A percentile compares a stretch with the other conserved stretches of the same genome.
These are phyloP conservation scores for Xylaria sp. DNA, from an alignment of 2,329 filamentous ascomycete genomes.

Conservation along the genomic window DNA sequence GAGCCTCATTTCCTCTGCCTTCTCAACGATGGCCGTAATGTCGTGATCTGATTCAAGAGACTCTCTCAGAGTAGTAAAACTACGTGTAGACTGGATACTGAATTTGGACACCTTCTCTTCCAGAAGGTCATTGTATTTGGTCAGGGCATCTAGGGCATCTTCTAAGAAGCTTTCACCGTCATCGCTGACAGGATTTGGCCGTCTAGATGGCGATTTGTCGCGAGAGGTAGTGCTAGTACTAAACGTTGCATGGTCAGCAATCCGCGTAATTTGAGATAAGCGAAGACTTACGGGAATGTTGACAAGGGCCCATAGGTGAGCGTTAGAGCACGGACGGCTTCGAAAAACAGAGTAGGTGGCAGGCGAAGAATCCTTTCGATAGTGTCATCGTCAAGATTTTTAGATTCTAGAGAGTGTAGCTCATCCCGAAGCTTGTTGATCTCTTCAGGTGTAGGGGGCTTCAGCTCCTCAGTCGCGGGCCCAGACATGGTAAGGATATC, in stretches of 20 bases:
- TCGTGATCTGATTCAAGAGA: conserved; percentile 9
- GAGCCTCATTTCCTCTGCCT: not conserved
- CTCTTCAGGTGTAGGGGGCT: conserved; percentile 16
- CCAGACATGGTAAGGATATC: conserved; percentile 19
- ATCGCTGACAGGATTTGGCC: conserved; percentile 17
- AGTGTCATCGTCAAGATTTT: not conserved
- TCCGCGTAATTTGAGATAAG: not conserved
- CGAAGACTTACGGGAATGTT: conserved; percentile 27
- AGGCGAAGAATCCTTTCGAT: conserved; percentile 28
- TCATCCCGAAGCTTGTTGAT: conserved; percentile 30
- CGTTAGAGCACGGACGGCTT: conserved; percentile 10
- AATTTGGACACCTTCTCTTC: conserved; percentile 36
- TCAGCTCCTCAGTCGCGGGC: conserved; percentile 1
- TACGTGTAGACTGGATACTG: conserved; percentile 26
- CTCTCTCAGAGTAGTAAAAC: conserved; percentile 26
- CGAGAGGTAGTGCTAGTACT: not conserved
- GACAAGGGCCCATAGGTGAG: conserved; percentile 26
- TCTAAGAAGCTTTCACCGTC: conserved; percentile 25
- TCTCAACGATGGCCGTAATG: conserved; percentile 3
- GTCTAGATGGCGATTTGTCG: conserved; percentile 2
- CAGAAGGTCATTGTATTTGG: conserved; percentile 35
- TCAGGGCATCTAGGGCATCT: conserved; percentile 17
- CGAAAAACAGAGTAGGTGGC: conserved; percentile 22
- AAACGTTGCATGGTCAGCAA: conserved; percentile 10
- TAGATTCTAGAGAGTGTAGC: conserved; percentile 14